These are phyloP conservation scores for Penicillium sp. DNA, from an alignment of 2,329 filamentous ascomycete genomes.

Conservation along the genomic window DNA sequence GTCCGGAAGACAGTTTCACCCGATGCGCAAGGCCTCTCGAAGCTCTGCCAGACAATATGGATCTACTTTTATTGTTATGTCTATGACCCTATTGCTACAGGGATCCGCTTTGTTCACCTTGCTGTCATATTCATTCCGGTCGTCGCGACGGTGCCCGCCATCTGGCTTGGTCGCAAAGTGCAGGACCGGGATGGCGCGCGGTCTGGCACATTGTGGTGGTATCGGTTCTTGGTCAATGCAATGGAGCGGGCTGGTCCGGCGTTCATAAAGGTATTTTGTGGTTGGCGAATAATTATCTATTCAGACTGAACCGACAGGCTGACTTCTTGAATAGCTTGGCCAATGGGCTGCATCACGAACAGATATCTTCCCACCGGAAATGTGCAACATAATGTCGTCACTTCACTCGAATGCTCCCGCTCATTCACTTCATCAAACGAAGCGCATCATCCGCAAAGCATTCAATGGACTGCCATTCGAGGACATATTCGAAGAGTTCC, in stretches of 20 bases:
- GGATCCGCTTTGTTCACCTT: conserved; percentile 82
- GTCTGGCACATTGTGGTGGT: conserved; percentile 89
- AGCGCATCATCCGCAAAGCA: conserved; percentile 73
- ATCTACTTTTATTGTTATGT: conserved; percentile 64
- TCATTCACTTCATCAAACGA: conserved; percentile 79
- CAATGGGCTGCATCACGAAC: conserved; percentile 97
- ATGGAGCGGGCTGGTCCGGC: conserved; percentile 95
- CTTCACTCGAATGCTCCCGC: conserved; percentile 93
- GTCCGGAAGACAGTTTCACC: conserved; percentile 67
- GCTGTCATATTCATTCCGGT: conserved; percentile 89
- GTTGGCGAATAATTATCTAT: not conserved
- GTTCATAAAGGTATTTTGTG: conserved; percentile 78
- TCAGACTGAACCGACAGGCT: not conserved
- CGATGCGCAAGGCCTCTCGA: conserved; percentile 59
- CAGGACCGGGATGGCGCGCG: conserved; percentile 70
- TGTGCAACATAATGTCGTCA: conserved; percentile 91
- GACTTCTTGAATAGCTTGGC: conserved; percentile 61
- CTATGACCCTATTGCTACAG: conserved; percentile 79
- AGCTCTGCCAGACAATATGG: conserved; percentile 59
- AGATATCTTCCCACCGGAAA: conserved; percentile 90
- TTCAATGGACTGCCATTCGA: conserved; percentile 79
- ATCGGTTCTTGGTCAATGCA: conserved; percentile 75
- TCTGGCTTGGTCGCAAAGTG: conserved; percentile 73
- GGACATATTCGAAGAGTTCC: conserved; percentile 94
- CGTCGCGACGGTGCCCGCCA: conserved; percentile 71